A percentile compares a stretch with the other conserved stretches of the same genome.
phyloP scores from a whole-genome alignment of 2,329 filamentous ascomycete genomes.

The Fusarium miscanthi region DNA sequence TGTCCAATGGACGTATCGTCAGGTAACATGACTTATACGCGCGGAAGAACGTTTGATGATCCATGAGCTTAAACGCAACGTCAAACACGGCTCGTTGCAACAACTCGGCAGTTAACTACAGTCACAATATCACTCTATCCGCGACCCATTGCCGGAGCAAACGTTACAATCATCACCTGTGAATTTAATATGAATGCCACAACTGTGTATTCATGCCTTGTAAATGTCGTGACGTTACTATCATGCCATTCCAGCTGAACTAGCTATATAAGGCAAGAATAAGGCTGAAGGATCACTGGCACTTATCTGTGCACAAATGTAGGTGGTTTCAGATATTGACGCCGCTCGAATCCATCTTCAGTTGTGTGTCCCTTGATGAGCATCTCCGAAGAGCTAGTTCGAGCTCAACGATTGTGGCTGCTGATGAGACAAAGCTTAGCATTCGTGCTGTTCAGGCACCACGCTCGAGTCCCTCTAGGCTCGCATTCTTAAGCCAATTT shows the following conservation, averaged over 20 bases:
- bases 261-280: background rate
- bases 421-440: background rate
- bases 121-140: background rate
- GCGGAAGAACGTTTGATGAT: background rate
- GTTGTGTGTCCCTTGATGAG: background rate
- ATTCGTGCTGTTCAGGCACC: background rate
- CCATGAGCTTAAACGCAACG: conserved; percentile 1
- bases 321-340: background rate
- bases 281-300: background rate
- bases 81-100: background rate
- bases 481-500: background rate
- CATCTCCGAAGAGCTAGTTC: background rate
- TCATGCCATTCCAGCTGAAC: background rate
- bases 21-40: background rate
- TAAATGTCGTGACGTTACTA: background rate
- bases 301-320: background rate
- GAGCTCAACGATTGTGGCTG: background rate
- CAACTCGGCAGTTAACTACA: background rate
- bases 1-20: background rate
- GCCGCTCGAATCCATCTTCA: background rate
- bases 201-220: background rate
- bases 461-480: too few relatives aligned
- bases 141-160: background rate
- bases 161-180: background rate
- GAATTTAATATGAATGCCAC: background rate